Conservation (phyloP, 306 rosid genomes). For the Vigna hirtella region DNA sequence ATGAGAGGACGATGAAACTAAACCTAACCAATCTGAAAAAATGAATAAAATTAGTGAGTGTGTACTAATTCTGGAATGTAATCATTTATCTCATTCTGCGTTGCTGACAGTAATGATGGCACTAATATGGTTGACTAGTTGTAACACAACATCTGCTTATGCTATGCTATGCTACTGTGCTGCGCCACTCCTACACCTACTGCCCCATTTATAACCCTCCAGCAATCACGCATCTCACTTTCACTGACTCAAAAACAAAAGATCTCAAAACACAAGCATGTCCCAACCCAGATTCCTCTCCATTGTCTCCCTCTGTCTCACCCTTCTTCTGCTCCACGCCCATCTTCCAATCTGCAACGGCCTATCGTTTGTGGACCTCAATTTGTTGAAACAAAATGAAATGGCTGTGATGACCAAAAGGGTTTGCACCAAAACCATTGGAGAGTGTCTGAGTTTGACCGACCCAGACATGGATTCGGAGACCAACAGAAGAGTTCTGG, state of each 20-base stretch:
- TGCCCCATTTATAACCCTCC: conserved; percentile 52
- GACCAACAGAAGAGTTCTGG: conserved; percentile 70
- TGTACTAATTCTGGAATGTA: neutral
- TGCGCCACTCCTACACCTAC: too few species aligned
- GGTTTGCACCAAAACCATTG: conserved; percentile 61
- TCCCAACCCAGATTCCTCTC: conserved; percentile 56
- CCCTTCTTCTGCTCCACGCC: conserved; percentile 58
- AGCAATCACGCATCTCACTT: conserved; percentile 51
- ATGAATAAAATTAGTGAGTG: neutral
- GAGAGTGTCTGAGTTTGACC: conserved; percentile 61
- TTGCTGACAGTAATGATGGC: conserved; percentile 43
- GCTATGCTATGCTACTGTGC: neutral
- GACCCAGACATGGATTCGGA: conserved; percentile 80
- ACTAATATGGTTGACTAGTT: conserved; percentile 29
- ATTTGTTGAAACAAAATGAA: conserved; percentile 52
- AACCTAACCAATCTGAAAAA: neutral
- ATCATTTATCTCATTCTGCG: conserved; percentile 25
- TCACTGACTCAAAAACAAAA: conserved; percentile 38
- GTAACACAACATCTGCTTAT: neutral
- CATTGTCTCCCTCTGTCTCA: conserved; percentile 39
- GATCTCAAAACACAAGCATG: conserved; percentile 46
- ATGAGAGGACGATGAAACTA: neutral
- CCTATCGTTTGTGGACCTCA: conserved; percentile 61
- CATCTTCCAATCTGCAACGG: conserved; percentile 53
- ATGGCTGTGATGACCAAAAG: conserved; percentile 56